Evolutionary conservation across 495 filamentous ascomycete genomes (phyloP), one percentile per base, ranked within the genome.

Genomic region (Lophiotrema nucula): DNA sequence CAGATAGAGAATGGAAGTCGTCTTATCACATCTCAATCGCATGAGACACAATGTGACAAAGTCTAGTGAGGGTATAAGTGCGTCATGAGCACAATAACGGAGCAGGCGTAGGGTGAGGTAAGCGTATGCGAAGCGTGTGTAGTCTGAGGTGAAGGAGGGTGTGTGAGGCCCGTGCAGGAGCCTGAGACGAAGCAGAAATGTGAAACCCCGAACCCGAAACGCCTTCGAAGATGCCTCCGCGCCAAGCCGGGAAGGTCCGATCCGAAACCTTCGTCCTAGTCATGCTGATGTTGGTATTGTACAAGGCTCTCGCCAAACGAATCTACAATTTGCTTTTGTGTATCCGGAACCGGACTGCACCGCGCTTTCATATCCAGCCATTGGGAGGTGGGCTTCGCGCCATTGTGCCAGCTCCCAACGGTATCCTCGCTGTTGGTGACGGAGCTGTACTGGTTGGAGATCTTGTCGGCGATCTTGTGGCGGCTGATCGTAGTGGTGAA

Each of bases 341-440:
- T 27, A 18, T 21, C 31, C 5, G 21, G 33, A 48, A 27, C n/a
- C 31, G 23, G 28, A 24, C 11, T 42, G 4, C 6, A 55, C 22
- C 19, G 24, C n/a, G 18, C 10, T 16, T 42, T 62, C 53, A 63
- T 57, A 63, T 63, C 60, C 60, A 63, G 24, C 60, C 60, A 37
- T 57, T 57, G 6, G 46, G 60, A 22, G 61, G 61, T 18, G 61
- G 61, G 43, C 61, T 64, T 1, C 61, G 35, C 19, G 61, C 55
- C 61, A 64, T 64, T n/a, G 61, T 64, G 0, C 61, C 61, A 4
- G 48, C 61, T 21, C 61, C 61, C 12, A 59, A 37, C 12, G 55
- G 55, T 55, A 64, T 58, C 50, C 60, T 10, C 23, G 60, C 58
- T 18, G 51, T 58, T 2, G 62, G 53, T 12, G 53, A 54, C 2